Evolutionary conservation across 1,284 basidiomycete genomes (phyloP).

Genomic region (Abortiporus biennis): DNA sequence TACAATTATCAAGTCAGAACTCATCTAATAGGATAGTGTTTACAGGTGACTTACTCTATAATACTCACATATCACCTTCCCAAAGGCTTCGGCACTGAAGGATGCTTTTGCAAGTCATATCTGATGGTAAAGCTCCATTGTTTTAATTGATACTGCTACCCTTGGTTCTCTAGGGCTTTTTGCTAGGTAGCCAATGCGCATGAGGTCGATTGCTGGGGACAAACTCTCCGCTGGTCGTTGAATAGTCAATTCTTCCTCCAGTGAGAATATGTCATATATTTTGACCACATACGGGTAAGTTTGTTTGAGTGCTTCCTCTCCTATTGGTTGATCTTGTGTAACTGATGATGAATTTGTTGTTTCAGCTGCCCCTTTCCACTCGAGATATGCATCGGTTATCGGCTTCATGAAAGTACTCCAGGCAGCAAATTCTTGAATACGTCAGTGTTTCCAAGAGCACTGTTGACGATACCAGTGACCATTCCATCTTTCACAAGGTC

Average conservation of each 20-base stretch:
- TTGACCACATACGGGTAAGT: slow-evolving; percentile 6
- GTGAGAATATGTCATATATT: slow-evolving; percentile 7
- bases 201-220: slow-evolving; percentile 10
- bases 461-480: not conserved
- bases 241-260: not conserved
- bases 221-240: slow-evolving; percentile 3
- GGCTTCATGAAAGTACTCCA: slow-evolving; percentile 7
- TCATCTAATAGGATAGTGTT: not conserved
- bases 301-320: not conserved
- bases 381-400: slow-evolving; percentile 5
- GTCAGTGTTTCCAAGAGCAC: not conserved
- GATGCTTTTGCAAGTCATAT: slow-evolving; percentile 20
- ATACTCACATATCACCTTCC: slow-evolving; percentile 26
- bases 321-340: not conserved
- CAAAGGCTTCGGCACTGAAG: slow-evolving; percentile 28
- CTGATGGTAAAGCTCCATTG: slow-evolving; percentile 23
- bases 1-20: not conserved
- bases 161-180: slow-evolving; percentile 8
- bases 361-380: slow-evolving; percentile 3
- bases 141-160: slow-evolving; percentile 22
- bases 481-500: not conserved
- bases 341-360: not conserved
- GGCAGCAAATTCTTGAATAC: not conserved
- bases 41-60: slow-evolving; percentile 20
- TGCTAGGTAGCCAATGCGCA: slow-evolving; percentile 6